Percentiles rank a stretch among this genome's conserved stretches.
Evolutionary conservation across 2,329 filamentous ascomycete species (phyloP).

Genomic region (Pseudohalonectria lignicola): DNA sequence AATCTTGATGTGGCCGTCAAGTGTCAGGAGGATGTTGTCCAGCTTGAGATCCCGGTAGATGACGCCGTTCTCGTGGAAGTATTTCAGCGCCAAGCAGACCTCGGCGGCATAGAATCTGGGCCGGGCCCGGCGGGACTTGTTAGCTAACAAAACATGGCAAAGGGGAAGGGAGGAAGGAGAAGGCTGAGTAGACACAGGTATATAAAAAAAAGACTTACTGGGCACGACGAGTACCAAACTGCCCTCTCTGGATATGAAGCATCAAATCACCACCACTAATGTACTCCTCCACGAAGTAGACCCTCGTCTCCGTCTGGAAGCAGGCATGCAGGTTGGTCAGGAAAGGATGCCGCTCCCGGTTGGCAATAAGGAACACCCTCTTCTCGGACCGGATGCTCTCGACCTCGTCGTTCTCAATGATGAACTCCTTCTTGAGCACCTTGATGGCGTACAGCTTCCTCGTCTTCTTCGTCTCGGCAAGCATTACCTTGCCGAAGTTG

Average conservation of each 20-base stretch:
- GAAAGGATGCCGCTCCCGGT: constrained; percentile 95
- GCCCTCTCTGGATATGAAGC: constrained; percentile 95
- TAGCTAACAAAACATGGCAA: no score
- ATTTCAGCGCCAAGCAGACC: constrained; percentile 93
- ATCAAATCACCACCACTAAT: constrained; percentile 97
- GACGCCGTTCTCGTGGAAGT: constrained; percentile 98
- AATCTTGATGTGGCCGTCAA: constrained; percentile 98
- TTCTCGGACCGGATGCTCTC: constrained; percentile 97
- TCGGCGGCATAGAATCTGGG: constrained; percentile 89
- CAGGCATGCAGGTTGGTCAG: constrained; percentile 90
- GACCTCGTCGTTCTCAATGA: constrained; percentile 98
- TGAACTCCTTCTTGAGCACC: constrained; percentile 98
- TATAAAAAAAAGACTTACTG: constrained; percentile 53
- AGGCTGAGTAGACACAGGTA: no score
- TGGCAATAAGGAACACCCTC: constrained; percentile 91
- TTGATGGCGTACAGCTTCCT: constrained; percentile 96
- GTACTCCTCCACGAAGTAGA: constrained; percentile 99
- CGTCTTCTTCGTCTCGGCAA: constrained; percentile 89
- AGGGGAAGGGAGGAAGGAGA: no score
- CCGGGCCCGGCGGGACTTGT: no score
- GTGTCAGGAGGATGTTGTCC: constrained; percentile 79
- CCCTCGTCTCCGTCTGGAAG: constrained; percentile 96
- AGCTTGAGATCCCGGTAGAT: constrained; percentile 97
- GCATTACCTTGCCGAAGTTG: constrained; percentile 99
- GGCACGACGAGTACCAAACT: constrained; percentile 90